Conservation (phyloP, 1,284 basidiomycete species). For the Gymnopus androsaceus region DNA sequence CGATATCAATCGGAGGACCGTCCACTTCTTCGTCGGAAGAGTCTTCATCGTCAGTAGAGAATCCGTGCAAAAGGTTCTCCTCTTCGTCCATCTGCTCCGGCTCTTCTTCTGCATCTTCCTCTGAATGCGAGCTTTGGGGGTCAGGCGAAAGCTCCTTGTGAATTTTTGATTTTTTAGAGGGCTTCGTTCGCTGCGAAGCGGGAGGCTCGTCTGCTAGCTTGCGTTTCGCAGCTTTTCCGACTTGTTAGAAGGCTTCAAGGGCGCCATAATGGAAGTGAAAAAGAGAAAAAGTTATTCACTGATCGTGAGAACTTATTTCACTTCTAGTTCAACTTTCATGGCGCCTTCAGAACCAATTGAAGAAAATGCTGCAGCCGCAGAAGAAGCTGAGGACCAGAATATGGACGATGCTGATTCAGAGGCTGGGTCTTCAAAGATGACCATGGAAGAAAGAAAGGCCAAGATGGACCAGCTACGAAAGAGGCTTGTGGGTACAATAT, state of each 20-base stretch:
- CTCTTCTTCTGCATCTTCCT: slow-evolving; percentile 21
- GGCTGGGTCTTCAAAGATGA: slow-evolving; percentile 31
- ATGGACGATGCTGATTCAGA: not conserved
- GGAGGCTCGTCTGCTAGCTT: slow-evolving; percentile 10
- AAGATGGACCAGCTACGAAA: slow-evolving; percentile 77
- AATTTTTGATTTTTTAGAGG: slow-evolving; percentile 12
- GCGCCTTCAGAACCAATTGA: slow-evolving; percentile 18
- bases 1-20: slow-evolving; percentile 61
- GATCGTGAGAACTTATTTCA: too few species aligned
- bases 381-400: slow-evolving; percentile 6
- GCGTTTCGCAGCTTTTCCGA: slow-evolving; percentile 5
- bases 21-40: slow-evolving; percentile 78
- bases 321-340: too few species aligned
- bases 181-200: not conserved
- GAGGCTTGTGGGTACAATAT: slow-evolving; percentile 66
- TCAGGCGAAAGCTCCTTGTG: slow-evolving; percentile 9
- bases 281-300: not conserved
- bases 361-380: slow-evolving; percentile 14
- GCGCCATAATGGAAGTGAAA: slow-evolving; percentile 3
- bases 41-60: slow-evolving; percentile 79
- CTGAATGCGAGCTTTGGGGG: slow-evolving; percentile 6
- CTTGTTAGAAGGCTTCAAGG: slow-evolving; percentile 6
- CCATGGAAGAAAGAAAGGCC: slow-evolving; percentile 73
- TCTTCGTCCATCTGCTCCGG: slow-evolving; percentile 31
- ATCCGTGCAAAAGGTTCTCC: slow-evolving; percentile 63